These are phyloP conservation scores for Allantophomopsis cytisporea DNA, from an alignment of 2,329 filamentous ascomycete genomes.

Conservation along the genomic window DNA sequence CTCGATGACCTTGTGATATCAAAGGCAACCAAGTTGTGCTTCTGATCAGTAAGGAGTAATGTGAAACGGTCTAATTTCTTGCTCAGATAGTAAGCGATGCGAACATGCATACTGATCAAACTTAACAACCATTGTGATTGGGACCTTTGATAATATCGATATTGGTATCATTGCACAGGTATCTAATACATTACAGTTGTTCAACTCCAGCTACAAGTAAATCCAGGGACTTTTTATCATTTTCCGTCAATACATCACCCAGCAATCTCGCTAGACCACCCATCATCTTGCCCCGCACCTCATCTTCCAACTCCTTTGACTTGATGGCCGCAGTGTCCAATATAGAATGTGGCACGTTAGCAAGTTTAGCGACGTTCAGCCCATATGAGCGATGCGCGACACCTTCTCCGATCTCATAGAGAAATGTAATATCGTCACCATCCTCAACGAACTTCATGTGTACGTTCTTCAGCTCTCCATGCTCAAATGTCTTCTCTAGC, in stretches of 20 bases:
- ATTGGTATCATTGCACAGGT: too few relatives aligned
- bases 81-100: too few relatives aligned
- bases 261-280: constrained; percentile 14
- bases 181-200: constrained; percentile 28
- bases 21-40: too few relatives aligned
- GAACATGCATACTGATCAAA: too few relatives aligned
- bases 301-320: constrained; percentile 66
- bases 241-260: constrained; percentile 9
- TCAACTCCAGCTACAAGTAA: constrained; percentile 29
- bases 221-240: constrained; percentile 11
- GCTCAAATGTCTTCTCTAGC: constrained; percentile 53
- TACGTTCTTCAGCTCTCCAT: constrained; percentile 63
- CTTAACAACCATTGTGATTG: too few relatives aligned
- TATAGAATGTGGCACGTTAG: constrained; percentile 63
- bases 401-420: constrained; percentile 86
- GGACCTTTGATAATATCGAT: too few relatives aligned
- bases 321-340: constrained; percentile 70
- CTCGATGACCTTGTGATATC: too few relatives aligned
- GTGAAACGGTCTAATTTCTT: too few relatives aligned
- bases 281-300: constrained; percentile 51
- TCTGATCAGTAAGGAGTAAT: too few relatives aligned
- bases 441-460: constrained; percentile 73
- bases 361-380: constrained; percentile 80
- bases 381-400: constrained; percentile 92
- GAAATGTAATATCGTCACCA: constrained; percentile 69